These are phyloP conservation scores for Suillus subluteus DNA, from an alignment of 768 basidiomycete species.

Conservation along the genomic window DNA sequence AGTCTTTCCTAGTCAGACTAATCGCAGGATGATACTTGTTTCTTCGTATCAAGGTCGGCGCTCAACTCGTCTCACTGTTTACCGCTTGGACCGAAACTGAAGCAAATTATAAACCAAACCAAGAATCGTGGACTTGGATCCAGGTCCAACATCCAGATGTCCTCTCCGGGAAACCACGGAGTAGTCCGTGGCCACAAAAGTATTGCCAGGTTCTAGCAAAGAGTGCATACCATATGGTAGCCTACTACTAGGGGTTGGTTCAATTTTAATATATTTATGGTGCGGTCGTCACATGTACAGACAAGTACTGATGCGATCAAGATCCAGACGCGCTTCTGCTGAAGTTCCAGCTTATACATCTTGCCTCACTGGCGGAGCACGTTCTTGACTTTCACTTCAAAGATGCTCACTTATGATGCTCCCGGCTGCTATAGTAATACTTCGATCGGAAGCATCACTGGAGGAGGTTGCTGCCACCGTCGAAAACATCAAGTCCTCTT, in stretches of 20 bases:
- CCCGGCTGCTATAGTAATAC: not conserved
- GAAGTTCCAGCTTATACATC: not conserved
- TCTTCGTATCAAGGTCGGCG: not conserved
- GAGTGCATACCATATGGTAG: not conserved
- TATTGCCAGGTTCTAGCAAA: not conserved
- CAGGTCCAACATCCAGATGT: not conserved
- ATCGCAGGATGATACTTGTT: not conserved
- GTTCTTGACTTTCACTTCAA: not conserved
- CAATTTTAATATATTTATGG: not conserved
- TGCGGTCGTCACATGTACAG: not conserved
- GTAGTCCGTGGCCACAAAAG: not conserved
- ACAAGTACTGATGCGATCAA: not conserved
- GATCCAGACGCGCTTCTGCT: not conserved
- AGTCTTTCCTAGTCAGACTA: not conserved
- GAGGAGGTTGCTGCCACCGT: too few species aligned
- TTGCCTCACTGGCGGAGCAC: not conserved
- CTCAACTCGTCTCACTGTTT: not conserved
- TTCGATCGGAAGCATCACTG: not conserved
- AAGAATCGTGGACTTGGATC: not conserved
- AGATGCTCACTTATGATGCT: not conserved
- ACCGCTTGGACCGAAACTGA: not conserved
- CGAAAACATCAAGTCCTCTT: too few species aligned
- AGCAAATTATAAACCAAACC: not conserved
- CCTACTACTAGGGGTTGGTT: not conserved
- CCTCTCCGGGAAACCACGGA: not conserved